A percentile compares a stretch with the other conserved stretches of the same genome.
These are phyloP conservation scores for Debaryomyces psychrophilus DNA, from an alignment of 1,139 yeast species.

Conservation along the genomic window DNA sequence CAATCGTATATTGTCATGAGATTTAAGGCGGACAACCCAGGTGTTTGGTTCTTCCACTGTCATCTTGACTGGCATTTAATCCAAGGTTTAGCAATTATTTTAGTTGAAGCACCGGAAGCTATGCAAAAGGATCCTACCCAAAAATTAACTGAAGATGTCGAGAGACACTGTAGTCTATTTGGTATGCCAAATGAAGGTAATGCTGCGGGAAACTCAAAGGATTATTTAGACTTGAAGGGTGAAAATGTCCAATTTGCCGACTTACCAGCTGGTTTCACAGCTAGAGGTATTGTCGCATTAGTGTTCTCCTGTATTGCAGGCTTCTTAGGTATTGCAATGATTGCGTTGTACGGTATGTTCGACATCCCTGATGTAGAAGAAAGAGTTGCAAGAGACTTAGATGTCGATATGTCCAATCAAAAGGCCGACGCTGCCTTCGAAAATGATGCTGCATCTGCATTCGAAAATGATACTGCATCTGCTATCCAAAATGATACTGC, in stretches of 20 bases:
- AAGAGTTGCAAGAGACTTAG: constrained; percentile 61
- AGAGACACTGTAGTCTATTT: constrained; percentile 48
- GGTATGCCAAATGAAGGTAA: constrained; percentile 57
- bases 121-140: constrained; percentile 44
- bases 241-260: constrained; percentile 58
- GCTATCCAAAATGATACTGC: too few species aligned
- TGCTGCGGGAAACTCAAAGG: constrained; percentile 64
- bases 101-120: constrained; percentile 72
- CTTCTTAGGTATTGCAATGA: constrained; percentile 56
- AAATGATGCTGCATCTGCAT: constrained; percentile 6
- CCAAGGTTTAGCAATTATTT: constrained; percentile 77
- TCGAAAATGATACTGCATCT: constrained; percentile 10
- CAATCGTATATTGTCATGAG: constrained; percentile 68
- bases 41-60: constrained; percentile 94
- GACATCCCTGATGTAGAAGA: constrained; percentile 66
- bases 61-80: constrained; percentile 94
- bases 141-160: constrained; percentile 49
- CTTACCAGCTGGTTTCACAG: constrained; percentile 69
- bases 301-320: constrained; percentile 60
- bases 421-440: constrained; percentile 6
- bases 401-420: constrained; percentile 50
- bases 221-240: constrained; percentile 59
- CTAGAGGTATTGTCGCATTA: constrained; percentile 68
- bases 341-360: constrained; percentile 63
- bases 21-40: constrained; percentile 81